Base-by-base conservation (phyloP, 371 early-diverging fungal genomes). In the Mortierella sp. region DNA sequence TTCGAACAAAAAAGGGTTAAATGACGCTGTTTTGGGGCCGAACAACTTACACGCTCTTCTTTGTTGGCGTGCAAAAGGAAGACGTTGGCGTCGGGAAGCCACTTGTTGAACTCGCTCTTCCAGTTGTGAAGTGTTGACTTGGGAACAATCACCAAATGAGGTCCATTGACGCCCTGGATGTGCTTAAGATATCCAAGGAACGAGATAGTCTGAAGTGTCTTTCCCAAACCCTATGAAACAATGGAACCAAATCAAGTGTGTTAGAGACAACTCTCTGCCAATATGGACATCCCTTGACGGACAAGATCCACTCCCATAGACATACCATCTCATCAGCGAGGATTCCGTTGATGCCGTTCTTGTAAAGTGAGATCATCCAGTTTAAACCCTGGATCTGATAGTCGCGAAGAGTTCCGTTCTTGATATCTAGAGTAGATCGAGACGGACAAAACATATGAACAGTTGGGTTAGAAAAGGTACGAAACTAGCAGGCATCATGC, bases 371-470 rank as follows among this genome's bases (percentile, higher is more conserved):
- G 32, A 99, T 95, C 92, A 99, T 95, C 99, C 99, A 99, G 89
- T 99, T 99, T 38, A 99, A 91, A 29, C 99, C 99, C 80, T 98
- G 96, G n/a, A 99, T 81, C 88, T 99, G 99, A 86, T 99, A 98
- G 84, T 98, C 98, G 70, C 98, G 92, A 88, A 99, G 91, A 21
- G 88, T 95, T 24, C 99, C 99, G 63, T 96, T 96, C 49, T 93
- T 92, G 78, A 99, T 95, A 82, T 97, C 96, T 95, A 88, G 35
- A 29, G 55, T 16, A n/a, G 43, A 46, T 12, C 49, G 70, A 35
- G 18, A 51, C 38, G 43, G 16, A 11, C n/a, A 35, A 18, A 46
- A 8, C 32, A 60, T n/a, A 41, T 48, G 35, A 49, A 29, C 32
- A 38, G 18, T 16, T 32, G 16, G 6, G 14, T 63, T 63, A 35